These are phyloP conservation scores for Rosa chinensis DNA, from an alignment of 306 rosid species.

Conservation along the genomic window DNA sequence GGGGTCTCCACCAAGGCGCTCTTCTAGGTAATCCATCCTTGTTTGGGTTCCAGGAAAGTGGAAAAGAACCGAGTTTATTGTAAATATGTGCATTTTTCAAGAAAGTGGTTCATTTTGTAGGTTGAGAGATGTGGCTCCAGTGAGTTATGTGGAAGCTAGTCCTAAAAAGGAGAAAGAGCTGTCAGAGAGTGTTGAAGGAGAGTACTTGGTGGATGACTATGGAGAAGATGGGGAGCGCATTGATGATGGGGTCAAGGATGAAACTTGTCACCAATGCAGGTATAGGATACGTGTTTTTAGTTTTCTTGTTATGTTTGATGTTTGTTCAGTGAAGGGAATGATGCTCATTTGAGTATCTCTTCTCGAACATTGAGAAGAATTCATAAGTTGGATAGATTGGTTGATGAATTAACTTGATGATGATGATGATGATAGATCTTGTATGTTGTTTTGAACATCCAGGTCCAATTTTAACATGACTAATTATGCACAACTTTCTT, in stretches of 20 bases:
- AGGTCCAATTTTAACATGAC: neutral
- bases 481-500: neutral
- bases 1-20: constrained; percentile 51
- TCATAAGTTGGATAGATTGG: neutral
- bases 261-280: constrained; percentile 87
- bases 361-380: neutral
- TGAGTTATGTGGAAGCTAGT: constrained; percentile 36
- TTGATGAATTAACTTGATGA: neutral
- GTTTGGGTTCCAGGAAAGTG: neutral
- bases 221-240: constrained; percentile 59
- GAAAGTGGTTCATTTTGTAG: constrained; percentile 27
- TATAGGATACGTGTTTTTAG: constrained; percentile 18
- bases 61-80: too few species aligned
- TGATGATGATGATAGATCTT: neutral
- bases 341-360: neutral
- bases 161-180: constrained; percentile 11
- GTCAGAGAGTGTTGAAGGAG: constrained; percentile 31
- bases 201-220: constrained; percentile 65
- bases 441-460: neutral
- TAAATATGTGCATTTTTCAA: too few species aligned
- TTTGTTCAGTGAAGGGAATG: neutral
- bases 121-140: constrained; percentile 50
- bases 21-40: constrained; percentile 49
- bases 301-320: neutral
- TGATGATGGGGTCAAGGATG: constrained; percentile 55